Evolutionary conservation across 176 grass and related monocot species (phyloP).

Genomic region (Aegilops tauschii): DNA sequence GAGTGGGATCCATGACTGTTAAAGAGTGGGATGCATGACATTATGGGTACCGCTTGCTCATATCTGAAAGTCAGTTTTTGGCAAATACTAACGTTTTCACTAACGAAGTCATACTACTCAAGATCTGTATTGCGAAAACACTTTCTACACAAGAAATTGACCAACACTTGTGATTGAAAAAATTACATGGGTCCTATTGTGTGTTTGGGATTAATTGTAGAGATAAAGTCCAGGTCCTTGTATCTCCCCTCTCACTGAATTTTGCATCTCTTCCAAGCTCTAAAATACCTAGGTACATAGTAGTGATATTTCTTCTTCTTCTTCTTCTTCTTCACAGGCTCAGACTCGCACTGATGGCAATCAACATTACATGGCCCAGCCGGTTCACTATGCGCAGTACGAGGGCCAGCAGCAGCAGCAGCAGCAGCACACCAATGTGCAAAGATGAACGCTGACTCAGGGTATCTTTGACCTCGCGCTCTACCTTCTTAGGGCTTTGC

Average conservation of each 20-base stretch:
- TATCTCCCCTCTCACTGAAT: not conserved
- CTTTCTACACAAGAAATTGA: no score
- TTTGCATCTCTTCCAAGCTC: not conserved
- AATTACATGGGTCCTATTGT: not conserved
- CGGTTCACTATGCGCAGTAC: constrained; percentile 41
- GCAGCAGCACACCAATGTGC: constrained; percentile 45
- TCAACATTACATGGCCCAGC: constrained; percentile 39
- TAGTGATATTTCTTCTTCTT: not conserved
- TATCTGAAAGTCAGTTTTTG: not conserved
- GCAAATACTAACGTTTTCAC: not conserved
- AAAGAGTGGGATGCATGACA: not conserved
- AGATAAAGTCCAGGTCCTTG: not conserved
- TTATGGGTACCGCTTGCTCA: not conserved
- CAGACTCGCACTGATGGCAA: constrained; percentile 28
- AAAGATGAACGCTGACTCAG: constrained; percentile 47
- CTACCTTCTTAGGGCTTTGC: not conserved
- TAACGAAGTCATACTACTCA: not conserved
- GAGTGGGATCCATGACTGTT: no score
- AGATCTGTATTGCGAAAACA: not conserved
- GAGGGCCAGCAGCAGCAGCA: constrained; percentile 27
- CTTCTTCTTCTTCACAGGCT: constrained; percentile 29
- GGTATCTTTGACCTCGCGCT: constrained; percentile 21
- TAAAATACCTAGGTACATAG: not conserved
- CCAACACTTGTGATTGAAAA: not conserved
- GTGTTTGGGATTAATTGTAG: not conserved